Percentiles rank a stretch among this genome's conserved stretches.
These are phyloP conservation scores for Suillus occidentalis DNA, from an alignment of 768 basidiomycete genomes.

Conservation along the genomic window DNA sequence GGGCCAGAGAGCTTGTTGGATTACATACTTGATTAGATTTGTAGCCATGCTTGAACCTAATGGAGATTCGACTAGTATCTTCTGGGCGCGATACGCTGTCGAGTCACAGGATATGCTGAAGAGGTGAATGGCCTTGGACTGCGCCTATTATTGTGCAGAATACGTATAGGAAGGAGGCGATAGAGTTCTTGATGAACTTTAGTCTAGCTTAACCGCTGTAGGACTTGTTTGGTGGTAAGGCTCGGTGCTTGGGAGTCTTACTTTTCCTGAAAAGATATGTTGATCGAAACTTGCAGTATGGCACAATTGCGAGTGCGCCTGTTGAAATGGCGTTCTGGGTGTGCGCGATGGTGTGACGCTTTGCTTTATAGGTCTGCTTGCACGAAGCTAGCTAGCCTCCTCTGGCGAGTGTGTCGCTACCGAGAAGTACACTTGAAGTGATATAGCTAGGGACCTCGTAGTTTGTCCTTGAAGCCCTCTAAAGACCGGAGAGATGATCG, in stretches of 20 bases:
- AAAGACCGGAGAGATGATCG: too few species aligned
- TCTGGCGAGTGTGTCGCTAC: too few species aligned
- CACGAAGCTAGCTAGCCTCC: too few species aligned
- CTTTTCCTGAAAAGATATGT: too few species aligned
- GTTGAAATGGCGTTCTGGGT: neutral
- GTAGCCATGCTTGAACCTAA: neutral
- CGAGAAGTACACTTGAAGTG: too few species aligned
- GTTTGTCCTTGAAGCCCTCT: too few species aligned
- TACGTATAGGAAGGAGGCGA: neutral
- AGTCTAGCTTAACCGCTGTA: neutral
- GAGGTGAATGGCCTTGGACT: neutral
- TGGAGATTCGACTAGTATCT: neutral
- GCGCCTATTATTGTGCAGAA: neutral
- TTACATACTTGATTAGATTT: neutral
- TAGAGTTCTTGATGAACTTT: neutral
- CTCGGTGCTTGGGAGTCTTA: too few species aligned
- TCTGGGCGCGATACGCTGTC: neutral
- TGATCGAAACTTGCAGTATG: neutral
- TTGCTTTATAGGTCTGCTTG: too few species aligned
- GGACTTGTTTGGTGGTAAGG: neutral
- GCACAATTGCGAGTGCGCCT: neutral
- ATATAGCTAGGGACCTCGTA: too few species aligned
- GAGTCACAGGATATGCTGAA: neutral
- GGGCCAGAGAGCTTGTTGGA: neutral
- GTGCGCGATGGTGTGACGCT: neutral